Percentiles rank a stretch among this genome's conserved stretches.
phyloP scores from a whole-genome alignment of 192 early-diverging fungal species.

The Gryganskiella cystojenkinii region DNA sequence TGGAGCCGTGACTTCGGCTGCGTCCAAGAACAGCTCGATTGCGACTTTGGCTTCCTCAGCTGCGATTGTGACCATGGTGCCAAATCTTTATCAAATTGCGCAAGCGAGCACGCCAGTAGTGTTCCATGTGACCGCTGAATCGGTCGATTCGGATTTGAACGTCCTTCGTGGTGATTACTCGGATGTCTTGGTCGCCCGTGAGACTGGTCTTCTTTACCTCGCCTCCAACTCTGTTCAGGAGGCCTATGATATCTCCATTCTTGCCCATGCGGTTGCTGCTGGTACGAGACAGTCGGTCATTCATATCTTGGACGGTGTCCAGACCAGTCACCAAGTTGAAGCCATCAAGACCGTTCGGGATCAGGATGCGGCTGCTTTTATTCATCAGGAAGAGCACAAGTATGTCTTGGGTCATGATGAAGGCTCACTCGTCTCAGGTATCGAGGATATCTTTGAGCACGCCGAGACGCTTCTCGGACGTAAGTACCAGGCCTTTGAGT shows the following conservation, averaged over 20 bases:
- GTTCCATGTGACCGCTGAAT: constrained; percentile 84
- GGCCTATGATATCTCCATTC: constrained; percentile 87
- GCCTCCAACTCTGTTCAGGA: constrained; percentile 85
- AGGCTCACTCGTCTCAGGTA: constrained; percentile 27
- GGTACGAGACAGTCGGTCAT: constrained; percentile 75
- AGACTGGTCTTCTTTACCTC: constrained; percentile 83
- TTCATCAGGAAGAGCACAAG: constrained; percentile 20
- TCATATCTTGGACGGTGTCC: constrained; percentile 84
- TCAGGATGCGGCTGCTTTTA: constrained; percentile 57
- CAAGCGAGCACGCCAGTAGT: constrained; percentile 71
- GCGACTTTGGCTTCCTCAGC: constrained; percentile 75
- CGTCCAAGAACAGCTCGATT: constrained; percentile 8
- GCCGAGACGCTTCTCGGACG: constrained; percentile 59
- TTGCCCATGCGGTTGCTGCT: constrained; percentile 83
- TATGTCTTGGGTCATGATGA: constrained; percentile 19
- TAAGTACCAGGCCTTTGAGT: constrained; percentile 84
- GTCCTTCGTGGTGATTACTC: constrained; percentile 67
- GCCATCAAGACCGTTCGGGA: constrained; percentile 66
- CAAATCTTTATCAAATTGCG: constrained; percentile 81
- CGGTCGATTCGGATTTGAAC: constrained; percentile 68
- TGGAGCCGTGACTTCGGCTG: constrained; percentile 70
- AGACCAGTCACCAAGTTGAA: constrained; percentile 61
- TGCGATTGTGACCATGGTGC: constrained; percentile 84
- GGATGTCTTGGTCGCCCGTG: constrained; percentile 78
- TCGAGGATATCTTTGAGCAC: constrained; percentile 36